Percentiles rank a stretch among this genome's conserved stretches.
Evolutionary conservation across 768 basidiomycete genomes (phyloP).

Genomic region (Hygrocybe coccinea): DNA sequence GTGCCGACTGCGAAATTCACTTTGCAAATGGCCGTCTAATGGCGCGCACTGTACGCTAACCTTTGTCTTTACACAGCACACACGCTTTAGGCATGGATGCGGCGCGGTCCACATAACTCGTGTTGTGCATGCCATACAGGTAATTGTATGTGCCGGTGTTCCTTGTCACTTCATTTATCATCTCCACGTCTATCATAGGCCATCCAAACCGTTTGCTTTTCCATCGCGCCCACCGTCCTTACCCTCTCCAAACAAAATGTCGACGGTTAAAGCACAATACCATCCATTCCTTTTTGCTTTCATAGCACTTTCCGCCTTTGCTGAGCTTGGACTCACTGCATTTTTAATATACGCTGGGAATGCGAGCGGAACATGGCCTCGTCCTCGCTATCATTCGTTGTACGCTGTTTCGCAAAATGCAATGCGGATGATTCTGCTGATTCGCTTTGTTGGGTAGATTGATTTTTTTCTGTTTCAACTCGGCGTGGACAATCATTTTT

Average conservation of each 20-base stretch:
- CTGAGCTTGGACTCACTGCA: conserved; percentile 69
- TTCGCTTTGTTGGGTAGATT: conserved; percentile 32
- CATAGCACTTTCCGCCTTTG: conserved; percentile 62
- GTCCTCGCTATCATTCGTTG: conserved; percentile 59
- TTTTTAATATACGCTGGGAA: conserved; percentile 70
- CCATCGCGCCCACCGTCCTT: background rate
- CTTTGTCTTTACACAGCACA: background rate
- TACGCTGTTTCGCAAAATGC: conserved; percentile 29
- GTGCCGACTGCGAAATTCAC: too few species aligned
- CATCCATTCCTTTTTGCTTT: conserved; percentile 59
- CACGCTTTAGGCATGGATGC: background rate
- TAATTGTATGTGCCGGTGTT: background rate
- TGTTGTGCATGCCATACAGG: background rate
- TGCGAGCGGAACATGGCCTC: conserved; percentile 56
- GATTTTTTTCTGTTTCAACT: conserved; percentile 57
- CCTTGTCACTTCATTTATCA: too few species aligned
- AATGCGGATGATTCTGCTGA: background rate
- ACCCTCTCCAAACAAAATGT: background rate
- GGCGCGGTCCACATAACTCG: background rate
- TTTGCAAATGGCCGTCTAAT: too few species aligned
- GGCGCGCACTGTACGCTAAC: background rate
- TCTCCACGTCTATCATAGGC: background rate
- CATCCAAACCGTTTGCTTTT: background rate
- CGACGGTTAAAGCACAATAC: conserved; percentile 48
- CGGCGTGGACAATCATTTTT: conserved; percentile 73